Percentiles rank a stretch among this genome's conserved stretches.
Evolutionary conservation across 495 filamentous ascomycete species (phyloP).

Genomic region (Penicillium egyptiacum): DNA sequence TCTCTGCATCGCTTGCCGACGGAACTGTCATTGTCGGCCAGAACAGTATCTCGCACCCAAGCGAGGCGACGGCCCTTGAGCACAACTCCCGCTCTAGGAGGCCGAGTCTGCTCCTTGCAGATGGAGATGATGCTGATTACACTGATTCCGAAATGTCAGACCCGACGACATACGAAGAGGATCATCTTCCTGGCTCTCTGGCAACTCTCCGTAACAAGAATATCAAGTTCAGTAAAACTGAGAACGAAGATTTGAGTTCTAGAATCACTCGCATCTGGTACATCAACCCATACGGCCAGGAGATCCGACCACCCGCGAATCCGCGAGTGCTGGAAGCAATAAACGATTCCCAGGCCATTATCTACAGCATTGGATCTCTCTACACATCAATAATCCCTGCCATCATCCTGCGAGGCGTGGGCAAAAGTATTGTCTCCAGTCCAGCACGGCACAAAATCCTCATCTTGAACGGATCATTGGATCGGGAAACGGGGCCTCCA

Average conservation of each 20-base stretch:
- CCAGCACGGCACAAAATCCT: conserved; percentile 71
- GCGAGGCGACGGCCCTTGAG: conserved; percentile 53
- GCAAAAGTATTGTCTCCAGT: conserved; percentile 38
- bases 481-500: conserved; percentile 79
- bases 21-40: conserved; percentile 84
- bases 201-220: conserved; percentile 76
- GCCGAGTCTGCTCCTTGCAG: conserved; percentile 43
- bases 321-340: conserved; percentile 72
- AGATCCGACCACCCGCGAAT: conserved; percentile 80
- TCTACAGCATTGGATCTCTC: conserved; percentile 88
- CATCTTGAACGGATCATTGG: conserved; percentile 77
- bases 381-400: conserved; percentile 81
- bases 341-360: conserved; percentile 59
- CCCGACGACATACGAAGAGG: conserved; percentile 62
- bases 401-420: conserved; percentile 47
- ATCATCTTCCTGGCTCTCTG: conserved; percentile 81
- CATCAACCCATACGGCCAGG: conserved; percentile 93
- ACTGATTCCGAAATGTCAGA: conserved; percentile 63
- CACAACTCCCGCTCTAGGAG: conserved; percentile 32
- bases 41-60: conserved; percentile 88
- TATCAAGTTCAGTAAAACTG: conserved; percentile 73
- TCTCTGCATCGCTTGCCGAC: conserved; percentile 75
- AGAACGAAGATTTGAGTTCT: conserved; percentile 69
- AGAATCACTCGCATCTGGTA: conserved; percentile 89
- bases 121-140: conserved; percentile 56